phyloP scores from a whole-genome alignment of 2,329 filamentous ascomycete genomes.

The Ramichloridium luteum region DNA sequence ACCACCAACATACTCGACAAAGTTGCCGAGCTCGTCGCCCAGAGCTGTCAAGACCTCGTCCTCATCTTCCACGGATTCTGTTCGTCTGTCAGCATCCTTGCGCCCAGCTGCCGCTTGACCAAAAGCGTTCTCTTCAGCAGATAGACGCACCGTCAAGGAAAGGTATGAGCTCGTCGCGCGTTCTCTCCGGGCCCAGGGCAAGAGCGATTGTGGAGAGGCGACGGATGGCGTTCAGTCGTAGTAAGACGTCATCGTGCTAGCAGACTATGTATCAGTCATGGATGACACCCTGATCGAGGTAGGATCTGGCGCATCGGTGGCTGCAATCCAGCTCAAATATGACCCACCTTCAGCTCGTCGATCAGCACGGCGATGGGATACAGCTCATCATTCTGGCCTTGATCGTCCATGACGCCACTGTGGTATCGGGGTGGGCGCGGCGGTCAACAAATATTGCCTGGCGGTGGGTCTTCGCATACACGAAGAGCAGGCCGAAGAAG shows the following conservation, averaged over 20 bases:
- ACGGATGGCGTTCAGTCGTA: conserved; percentile 96
- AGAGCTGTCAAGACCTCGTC: conserved; percentile 95
- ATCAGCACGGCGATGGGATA: conserved; percentile 99
- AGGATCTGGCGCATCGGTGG: background rate
- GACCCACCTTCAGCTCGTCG: conserved; percentile 85
- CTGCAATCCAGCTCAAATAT: background rate
- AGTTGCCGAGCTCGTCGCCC: conserved; percentile 90
- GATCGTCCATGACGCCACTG: conserved; percentile 93
- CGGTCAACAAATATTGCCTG: conserved; percentile 13
- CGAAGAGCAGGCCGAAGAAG: no score
- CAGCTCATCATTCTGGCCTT: conserved; percentile 91
- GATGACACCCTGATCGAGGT: background rate
- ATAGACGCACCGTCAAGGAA: conserved; percentile 81
- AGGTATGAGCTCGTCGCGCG: conserved; percentile 94
- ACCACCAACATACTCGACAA: conserved; percentile 95
- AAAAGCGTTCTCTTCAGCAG: background rate
- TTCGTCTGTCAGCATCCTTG: conserved; percentile 21
- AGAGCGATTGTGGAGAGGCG: conserved; percentile 96
- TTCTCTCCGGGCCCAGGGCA: conserved; percentile 88
- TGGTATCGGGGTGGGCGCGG: no score
- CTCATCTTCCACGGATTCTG: conserved; percentile 98
- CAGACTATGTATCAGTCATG: background rate
- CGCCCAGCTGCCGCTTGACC: no score
- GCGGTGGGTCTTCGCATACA: conserved; percentile 14
- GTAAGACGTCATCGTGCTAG: conserved; percentile 94